phyloP scores from a whole-genome alignment of 257 asterid genomes.

The Salvia splendens region DNA sequence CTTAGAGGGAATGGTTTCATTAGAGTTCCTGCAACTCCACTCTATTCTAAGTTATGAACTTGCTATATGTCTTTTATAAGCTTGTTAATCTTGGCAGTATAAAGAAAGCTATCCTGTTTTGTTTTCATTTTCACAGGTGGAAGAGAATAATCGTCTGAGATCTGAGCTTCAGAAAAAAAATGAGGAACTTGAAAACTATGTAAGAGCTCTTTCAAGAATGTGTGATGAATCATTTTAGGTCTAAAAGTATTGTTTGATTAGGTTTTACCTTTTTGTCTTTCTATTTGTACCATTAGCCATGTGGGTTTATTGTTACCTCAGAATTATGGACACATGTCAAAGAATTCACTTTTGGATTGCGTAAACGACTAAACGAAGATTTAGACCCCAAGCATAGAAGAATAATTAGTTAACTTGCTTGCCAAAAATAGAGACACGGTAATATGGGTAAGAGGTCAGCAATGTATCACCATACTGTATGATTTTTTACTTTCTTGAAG shows the following conservation, averaged over 20 bases:
- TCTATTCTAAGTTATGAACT: conserved; percentile 17
- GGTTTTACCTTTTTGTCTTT: conserved; percentile 6
- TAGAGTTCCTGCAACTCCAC: not conserved
- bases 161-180: conserved; percentile 74
- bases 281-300: not conserved
- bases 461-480: conserved; percentile 9
- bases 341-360: conserved; percentile 2
- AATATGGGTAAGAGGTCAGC: not conserved
- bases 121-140: conserved; percentile 61
- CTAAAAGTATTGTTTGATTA: conserved; percentile 6
- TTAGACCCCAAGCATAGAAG: conserved; percentile 11
- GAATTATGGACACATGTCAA: conserved; percentile 17
- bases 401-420: not conserved
- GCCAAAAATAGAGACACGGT: not conserved
- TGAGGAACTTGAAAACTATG: conserved; percentile 74
- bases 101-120: conserved; percentile 11
- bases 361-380: not conserved
- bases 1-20: not conserved
- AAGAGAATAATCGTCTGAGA: conserved; percentile 82
- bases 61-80: conserved; percentile 9
- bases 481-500: conserved; percentile 9
- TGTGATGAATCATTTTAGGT: conserved; percentile 12
- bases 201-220: conserved; percentile 47
- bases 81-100: conserved; percentile 17
- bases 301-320: not conserved